phyloP scores from a whole-genome alignment of 495 filamentous ascomycete genomes.

The Astrothelium subdiscretum region DNA sequence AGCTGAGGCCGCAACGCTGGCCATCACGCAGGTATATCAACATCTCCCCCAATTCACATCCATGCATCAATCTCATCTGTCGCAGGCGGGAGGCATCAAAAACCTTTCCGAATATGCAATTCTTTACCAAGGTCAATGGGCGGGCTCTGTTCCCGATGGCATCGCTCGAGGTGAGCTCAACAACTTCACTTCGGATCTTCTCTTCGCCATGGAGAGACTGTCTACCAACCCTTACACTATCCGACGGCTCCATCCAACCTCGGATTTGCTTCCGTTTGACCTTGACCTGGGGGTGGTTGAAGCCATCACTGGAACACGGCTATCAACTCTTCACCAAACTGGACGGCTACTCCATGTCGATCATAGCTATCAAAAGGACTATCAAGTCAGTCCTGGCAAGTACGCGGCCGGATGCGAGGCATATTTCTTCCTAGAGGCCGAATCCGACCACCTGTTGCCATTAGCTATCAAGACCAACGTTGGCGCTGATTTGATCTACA shows the following conservation, averaged over 20 bases:
- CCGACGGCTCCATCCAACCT: slow-evolving; percentile 21
- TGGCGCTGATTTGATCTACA: slow-evolving; percentile 28
- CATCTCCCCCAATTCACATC: background rate
- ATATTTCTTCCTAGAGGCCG: slow-evolving; percentile 27
- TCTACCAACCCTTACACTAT: slow-evolving; percentile 25
- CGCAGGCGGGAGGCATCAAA: slow-evolving; percentile 20
- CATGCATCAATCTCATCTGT: background rate
- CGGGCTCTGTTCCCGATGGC: slow-evolving; percentile 19
- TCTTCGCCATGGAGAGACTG: slow-evolving; percentile 32
- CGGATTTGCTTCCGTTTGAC: slow-evolving; percentile 22
- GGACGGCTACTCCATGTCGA: slow-evolving; percentile 28
- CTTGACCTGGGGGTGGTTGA: slow-evolving; percentile 18
- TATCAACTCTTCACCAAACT: slow-evolving; percentile 13
- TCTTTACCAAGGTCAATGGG: slow-evolving; percentile 29
- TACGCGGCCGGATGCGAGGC: slow-evolving; percentile 27
- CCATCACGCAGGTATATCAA: slow-evolving; percentile 7
- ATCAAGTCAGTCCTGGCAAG: slow-evolving; percentile 12
- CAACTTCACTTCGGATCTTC: slow-evolving; percentile 31
- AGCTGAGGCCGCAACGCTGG: slow-evolving; percentile 5
- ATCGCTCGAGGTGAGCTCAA: slow-evolving; percentile 20
- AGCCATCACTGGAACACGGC: slow-evolving; percentile 16
- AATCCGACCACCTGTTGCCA: slow-evolving; percentile 27
- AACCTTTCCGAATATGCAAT: slow-evolving; percentile 21
- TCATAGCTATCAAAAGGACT: slow-evolving; percentile 22
- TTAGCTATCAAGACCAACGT: slow-evolving; percentile 28